Percentiles rank a stretch among this genome's conserved stretches.
These are phyloP conservation scores for Zopfochytrium polystomum DNA, from an alignment of 371 early-diverging fungal species.

Conservation along the genomic window DNA sequence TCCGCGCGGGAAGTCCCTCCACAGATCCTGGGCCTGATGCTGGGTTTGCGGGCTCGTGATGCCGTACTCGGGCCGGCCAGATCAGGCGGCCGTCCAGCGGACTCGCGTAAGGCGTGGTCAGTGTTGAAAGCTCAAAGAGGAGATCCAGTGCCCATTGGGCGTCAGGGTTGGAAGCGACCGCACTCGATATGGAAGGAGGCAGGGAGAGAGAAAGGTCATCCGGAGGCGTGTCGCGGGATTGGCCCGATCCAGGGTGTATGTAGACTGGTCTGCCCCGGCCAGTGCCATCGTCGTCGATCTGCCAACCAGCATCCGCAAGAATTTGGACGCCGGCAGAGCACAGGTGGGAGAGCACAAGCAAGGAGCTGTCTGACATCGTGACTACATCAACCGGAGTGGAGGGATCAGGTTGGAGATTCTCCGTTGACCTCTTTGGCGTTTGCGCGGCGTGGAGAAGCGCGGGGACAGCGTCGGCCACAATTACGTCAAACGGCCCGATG, in stretches of 20 bases:
- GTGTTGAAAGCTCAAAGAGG: slow-evolving; percentile 27
- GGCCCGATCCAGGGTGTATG: slow-evolving; percentile 22
- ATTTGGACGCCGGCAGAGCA: slow-evolving; percentile 16
- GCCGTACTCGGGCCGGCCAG: slow-evolving; percentile 27
- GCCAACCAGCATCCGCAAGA: slow-evolving; percentile 21
- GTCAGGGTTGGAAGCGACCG: not conserved
- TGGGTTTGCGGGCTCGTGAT: slow-evolving; percentile 26
- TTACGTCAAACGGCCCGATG: slow-evolving; percentile 25
- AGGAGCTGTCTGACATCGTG: slow-evolving; percentile 23
- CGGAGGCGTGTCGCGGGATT: slow-evolving; percentile 22
- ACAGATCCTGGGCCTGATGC: not conserved
- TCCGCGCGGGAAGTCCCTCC: slow-evolving; percentile 7
- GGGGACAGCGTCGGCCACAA: slow-evolving; percentile 23
- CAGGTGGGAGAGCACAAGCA: slow-evolving; percentile 18
- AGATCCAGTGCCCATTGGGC: slow-evolving; percentile 24
- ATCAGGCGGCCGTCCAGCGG: slow-evolving; percentile 22
- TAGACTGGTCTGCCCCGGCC: slow-evolving; percentile 26
- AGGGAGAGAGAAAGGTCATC: slow-evolving; percentile 3
- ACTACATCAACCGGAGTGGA: slow-evolving; percentile 20
- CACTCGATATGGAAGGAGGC: not conserved
- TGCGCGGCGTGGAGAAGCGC: slow-evolving; percentile 29
- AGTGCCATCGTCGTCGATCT: slow-evolving; percentile 29
- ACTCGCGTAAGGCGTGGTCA: slow-evolving; percentile 22
- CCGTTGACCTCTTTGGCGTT: slow-evolving; percentile 14
- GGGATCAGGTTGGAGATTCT: slow-evolving; percentile 19